These are phyloP conservation scores for Boletus reticuloceps DNA, from an alignment of 768 basidiomycete species.

Conservation along the genomic window DNA sequence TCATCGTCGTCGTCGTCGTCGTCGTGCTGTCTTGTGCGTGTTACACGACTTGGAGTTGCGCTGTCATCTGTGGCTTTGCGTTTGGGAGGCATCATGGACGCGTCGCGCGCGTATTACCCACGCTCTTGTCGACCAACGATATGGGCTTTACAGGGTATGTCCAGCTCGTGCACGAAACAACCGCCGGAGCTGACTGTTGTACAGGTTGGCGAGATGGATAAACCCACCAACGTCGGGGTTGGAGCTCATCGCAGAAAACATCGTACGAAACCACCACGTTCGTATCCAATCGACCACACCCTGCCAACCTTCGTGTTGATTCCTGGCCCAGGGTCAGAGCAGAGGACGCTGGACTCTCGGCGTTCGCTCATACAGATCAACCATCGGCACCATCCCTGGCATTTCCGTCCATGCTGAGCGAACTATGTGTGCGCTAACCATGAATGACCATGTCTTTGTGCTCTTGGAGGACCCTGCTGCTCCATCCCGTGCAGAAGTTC, in stretches of 20 bases:
- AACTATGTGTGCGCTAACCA: slow-evolving; percentile 71
- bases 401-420: slow-evolving; percentile 56
- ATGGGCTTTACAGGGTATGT: slow-evolving; percentile 66
- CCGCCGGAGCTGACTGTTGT: not conserved
- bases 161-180: not conserved
- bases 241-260: slow-evolving; percentile 66
- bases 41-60: slow-evolving; percentile 34
- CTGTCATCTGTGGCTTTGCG: slow-evolving; percentile 37
- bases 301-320: slow-evolving; percentile 13
- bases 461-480: slow-evolving; percentile 74
- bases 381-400: slow-evolving; percentile 55
- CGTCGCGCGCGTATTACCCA: slow-evolving; percentile 15
- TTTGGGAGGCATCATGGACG: slow-evolving; percentile 36
- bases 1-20: slow-evolving; percentile 18
- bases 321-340: slow-evolving; percentile 47
- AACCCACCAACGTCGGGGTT: slow-evolving; percentile 77
- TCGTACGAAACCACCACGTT: slow-evolving; percentile 67
- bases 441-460: slow-evolving; percentile 80
- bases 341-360: slow-evolving; percentile 68
- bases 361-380: slow-evolving; percentile 72
- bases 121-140: slow-evolving; percentile 22
- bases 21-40: slow-evolving; percentile 19
- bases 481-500: slow-evolving; percentile 62
- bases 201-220: slow-evolving; percentile 75
- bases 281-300: slow-evolving; percentile 21